Percentiles rank a stretch among this genome's conserved stretches.
phyloP scores from a whole-genome alignment of 768 basidiomycete genomes.

The Lactifluus piperatus region DNA sequence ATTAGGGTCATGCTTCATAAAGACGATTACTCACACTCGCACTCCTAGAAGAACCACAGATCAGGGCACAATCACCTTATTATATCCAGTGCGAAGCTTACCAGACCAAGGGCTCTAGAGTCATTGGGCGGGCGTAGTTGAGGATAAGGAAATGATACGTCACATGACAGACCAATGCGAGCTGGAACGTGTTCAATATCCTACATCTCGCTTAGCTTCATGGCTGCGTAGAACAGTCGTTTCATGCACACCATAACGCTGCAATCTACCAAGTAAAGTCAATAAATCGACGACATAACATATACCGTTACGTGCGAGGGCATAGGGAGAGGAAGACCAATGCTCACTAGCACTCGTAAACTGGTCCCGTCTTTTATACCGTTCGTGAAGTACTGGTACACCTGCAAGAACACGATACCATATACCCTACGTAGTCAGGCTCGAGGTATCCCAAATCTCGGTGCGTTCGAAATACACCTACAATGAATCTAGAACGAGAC shows the following conservation, averaged over 20 bases:
- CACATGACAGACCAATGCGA: background rate
- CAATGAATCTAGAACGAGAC: no score
- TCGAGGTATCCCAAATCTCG: no score
- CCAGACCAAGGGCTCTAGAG: background rate
- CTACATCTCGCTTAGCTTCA: background rate
- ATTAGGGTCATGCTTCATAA: background rate
- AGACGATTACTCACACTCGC: background rate
- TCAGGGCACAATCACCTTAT: background rate
- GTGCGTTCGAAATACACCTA: no score
- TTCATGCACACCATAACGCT: background rate
- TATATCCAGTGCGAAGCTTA: background rate
- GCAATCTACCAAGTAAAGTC: background rate
- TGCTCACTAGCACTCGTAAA: no score
- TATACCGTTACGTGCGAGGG: no score
- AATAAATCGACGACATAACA: background rate
- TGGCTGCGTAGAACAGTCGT: background rate
- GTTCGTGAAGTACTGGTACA: no score
- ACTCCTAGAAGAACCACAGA: background rate
- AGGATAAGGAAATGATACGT: constrained; percentile 1
- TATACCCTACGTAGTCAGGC: no score
- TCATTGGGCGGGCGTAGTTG: background rate
- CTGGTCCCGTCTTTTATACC: no score
- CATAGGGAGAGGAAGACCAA: no score
- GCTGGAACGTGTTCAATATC: constrained; percentile 3
- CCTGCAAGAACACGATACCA: no score